Conservation (phyloP, 2,329 filamentous ascomycete species). For the Chrysosporium keratinophilum region DNA sequence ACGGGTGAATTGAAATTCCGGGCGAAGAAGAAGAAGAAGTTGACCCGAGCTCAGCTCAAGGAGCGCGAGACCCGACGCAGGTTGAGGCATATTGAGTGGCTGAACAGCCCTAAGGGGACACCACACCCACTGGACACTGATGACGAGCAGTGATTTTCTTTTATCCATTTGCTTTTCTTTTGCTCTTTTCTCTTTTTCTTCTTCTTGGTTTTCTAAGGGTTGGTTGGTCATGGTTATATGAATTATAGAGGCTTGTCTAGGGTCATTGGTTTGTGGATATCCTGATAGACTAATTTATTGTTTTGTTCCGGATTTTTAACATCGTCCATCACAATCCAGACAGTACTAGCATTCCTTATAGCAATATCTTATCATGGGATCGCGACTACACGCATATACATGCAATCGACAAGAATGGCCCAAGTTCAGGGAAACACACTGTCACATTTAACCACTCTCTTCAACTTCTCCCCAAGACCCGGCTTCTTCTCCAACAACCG, state of each 20-base stretch:
- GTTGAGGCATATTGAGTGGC: slow-evolving; percentile 68
- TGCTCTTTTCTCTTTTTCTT: neutral
- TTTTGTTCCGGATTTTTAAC: neutral
- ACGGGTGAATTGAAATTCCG: slow-evolving; percentile 74
- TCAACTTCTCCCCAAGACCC: neutral
- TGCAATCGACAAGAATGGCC: neutral
- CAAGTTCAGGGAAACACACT: neutral
- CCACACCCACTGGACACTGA: slow-evolving; percentile 68
- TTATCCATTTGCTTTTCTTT: neutral
- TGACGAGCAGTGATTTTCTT: slow-evolving; percentile 47
- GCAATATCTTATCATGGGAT: too few species aligned
- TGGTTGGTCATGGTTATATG: neutral
- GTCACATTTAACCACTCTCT: slow-evolving; percentile 3
- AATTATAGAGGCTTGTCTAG: neutral
- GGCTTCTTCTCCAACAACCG: slow-evolving; percentile 3
- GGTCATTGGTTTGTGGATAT: neutral
- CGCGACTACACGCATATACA: too few species aligned
- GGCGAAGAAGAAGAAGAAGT: slow-evolving; percentile 91
- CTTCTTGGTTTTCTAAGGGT: neutral
- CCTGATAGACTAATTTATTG: neutral
- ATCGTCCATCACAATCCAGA: too few species aligned
- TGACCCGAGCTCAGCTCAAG: slow-evolving; percentile 93
- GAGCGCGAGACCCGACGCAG: slow-evolving; percentile 79
- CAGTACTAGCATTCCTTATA: too few species aligned
- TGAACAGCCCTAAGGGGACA: slow-evolving; percentile 77